Evolutionary conservation across 257 asterid genomes (phyloP), one percentile per base, ranked within the genome.

Genomic region (Linderniella brevidens): DNA sequence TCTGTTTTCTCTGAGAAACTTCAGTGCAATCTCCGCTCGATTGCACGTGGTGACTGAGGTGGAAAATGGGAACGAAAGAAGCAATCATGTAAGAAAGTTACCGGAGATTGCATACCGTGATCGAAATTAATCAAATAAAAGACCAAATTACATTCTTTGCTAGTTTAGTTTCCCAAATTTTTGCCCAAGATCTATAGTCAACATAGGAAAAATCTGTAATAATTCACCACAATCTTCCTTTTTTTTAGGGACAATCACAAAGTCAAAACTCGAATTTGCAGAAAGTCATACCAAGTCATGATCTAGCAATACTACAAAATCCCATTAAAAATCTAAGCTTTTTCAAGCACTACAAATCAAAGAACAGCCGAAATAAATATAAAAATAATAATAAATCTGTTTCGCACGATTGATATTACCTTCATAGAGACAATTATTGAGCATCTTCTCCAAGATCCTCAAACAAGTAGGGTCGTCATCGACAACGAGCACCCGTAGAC

Each of bases 381-480:
- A 51, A 13, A 7, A 9, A 51, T 4, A 8, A 5, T 1, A 1
- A 12, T 6, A 37, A 13, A 29, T 13, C 40, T 16, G 14, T 17
- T 9, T 15, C 8, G 49, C 18, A 6, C 37, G 18, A 37, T 16
- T 10, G 10, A 17, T 19, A 37, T 32, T 59, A 90, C 98, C 96
- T 77, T 90, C 74, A 58, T 90, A 85, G 19, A 48, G 73, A 54
- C 99, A 90, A 56, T 62, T 75, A 49, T 54, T 68, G 0, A 85
- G 92, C 96, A 90, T 90, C 77, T 79, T 75, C 61, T 82, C 96
- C 75, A 90, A 75, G 77, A 85, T 90, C 79, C 52, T 71, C 25
- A 90, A 75, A 42, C 99, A 85, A 53, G 88, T 85, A 41, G 80
- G 93, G 73, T 90, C 96, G 67, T 90, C 96, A 60, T 90, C 99